Conservation (phyloP, 164 flowering plant species). For the Vitis vinifera region DNA sequence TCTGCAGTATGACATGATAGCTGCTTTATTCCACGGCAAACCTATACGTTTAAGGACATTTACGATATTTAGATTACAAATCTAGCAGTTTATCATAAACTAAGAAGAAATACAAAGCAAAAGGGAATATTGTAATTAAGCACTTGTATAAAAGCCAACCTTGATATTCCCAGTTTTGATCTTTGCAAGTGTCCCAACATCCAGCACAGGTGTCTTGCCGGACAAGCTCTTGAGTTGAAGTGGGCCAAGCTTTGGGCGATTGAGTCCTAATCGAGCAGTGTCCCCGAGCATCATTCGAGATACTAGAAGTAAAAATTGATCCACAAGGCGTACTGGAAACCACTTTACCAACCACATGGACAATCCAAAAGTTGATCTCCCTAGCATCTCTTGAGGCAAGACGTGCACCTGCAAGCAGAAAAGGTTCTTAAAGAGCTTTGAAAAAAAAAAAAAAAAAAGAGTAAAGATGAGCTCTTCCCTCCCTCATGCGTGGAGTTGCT, state of each 20-base stretch:
- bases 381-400: conserved; percentile 88
- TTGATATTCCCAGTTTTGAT: conserved; percentile 75
- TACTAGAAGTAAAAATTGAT: conserved; percentile 56
- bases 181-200: conserved; percentile 82
- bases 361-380: conserved; percentile 85
- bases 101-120: neutral
- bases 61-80: too few species aligned
- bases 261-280: conserved; percentile 58
- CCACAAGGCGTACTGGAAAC: conserved; percentile 78
- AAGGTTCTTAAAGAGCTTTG: neutral
- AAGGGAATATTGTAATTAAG: neutral
- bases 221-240: conserved; percentile 64
- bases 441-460: conserved; percentile 10
- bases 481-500: neutral
- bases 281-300: conserved; percentile 65
- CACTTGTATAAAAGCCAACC: conserved; percentile 32
- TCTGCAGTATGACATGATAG: conserved; percentile 42
- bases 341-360: conserved; percentile 92
- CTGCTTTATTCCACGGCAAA: conserved; percentile 48
- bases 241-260: conserved; percentile 75
- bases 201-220: conserved; percentile 92
- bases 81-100: too few species aligned
- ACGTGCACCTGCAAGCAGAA: conserved; percentile 67
- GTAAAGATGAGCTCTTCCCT: neutral
- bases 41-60: conserved; percentile 30